A percentile compares a stretch with the other conserved stretches of the same genome.
These are phyloP conservation scores for Mycena indigotica DNA, from an alignment of 768 basidiomycete species.

Conservation along the genomic window DNA sequence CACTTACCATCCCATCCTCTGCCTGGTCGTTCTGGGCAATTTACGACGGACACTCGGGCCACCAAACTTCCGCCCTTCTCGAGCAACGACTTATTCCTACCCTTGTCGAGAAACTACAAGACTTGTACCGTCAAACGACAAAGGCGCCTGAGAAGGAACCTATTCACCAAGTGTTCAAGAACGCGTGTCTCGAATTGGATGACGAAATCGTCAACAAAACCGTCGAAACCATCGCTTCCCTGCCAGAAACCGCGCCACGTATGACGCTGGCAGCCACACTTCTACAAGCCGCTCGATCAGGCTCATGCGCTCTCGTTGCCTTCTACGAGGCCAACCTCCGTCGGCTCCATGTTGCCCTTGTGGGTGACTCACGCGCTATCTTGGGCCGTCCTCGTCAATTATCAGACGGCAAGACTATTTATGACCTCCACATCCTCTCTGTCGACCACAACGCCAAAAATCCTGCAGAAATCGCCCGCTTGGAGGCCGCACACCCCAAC, in stretches of 20 bases:
- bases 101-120: background rate
- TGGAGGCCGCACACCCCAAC: conserved; percentile 41
- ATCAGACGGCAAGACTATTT: conserved; percentile 30
- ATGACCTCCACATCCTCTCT: conserved; percentile 44
- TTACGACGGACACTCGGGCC: conserved; percentile 21
- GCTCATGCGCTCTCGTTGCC: conserved; percentile 47
- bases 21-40: conserved; percentile 20
- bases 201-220: conserved; percentile 41
- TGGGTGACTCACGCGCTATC: conserved; percentile 53
- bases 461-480: conserved; percentile 38
- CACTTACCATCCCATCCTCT: background rate
- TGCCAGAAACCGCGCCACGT: conserved; percentile 13
- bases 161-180: conserved; percentile 38
- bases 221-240: conserved; percentile 29
- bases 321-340: conserved; percentile 45
- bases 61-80: conserved; percentile 12
- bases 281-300: conserved; percentile 38
- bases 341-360: conserved; percentile 43
- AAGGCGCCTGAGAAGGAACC: conserved; percentile 28
- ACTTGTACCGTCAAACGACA: conserved; percentile 9
- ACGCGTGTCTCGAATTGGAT: conserved; percentile 43
- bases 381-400: conserved; percentile 40
- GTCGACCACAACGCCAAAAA: conserved; percentile 44
- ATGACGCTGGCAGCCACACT: conserved; percentile 29
- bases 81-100: conserved; percentile 5